Evolutionary conservation across 345 rosid species (phyloP), one percentile per base, ranked within the genome.

Genomic region (Linum trigynum): DNA sequence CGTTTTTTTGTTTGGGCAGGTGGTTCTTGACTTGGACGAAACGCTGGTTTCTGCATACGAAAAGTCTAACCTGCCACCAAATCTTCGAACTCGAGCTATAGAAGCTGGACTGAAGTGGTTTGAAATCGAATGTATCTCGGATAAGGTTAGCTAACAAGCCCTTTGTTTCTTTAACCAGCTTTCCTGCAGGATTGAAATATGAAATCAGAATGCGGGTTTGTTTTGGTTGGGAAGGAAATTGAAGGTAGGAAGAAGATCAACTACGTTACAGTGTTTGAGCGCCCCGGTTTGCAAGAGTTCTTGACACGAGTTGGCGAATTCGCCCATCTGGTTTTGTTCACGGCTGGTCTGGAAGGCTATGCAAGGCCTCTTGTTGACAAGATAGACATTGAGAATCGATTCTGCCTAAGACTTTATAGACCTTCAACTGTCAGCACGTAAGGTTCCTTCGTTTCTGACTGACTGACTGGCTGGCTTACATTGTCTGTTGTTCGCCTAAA

Each of bases 321-420:
- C 74, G 87, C 95, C 0, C 88, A 94, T 66, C 96, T 90, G 70
- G 78, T 88, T 63, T 77, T 94, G 39, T 94, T 94, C 67, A 94
- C 99, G 2, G 99, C 96, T 71, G 99, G 96, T 59, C 89, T 86
- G 53, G 96, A 94, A 94, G 97, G 99, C 53, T 94, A 94, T 78
- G 99, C 97, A 36, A 84, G 88, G 68, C 99, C 99, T 0, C 95
- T 95, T 51, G 92, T 95, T 72, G 99, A 94, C 75, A 82, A 76
- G 55, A 87, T 94, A 70, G 96, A 94, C 74, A 72, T 55, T 5
- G 83, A 86, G 72, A 90, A 86, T 60, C 77, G 74, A 59, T 92
- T 95, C 53, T 72, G 84, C 66, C 77, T 69, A 68, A 80, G 99
- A 61, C 95, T 95, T 61, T 95, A 95, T 75, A 85, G 99, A 64